These are phyloP conservation scores for Mycena rebaudengoi DNA, from an alignment of 768 basidiomycete species.

Conservation along the genomic window DNA sequence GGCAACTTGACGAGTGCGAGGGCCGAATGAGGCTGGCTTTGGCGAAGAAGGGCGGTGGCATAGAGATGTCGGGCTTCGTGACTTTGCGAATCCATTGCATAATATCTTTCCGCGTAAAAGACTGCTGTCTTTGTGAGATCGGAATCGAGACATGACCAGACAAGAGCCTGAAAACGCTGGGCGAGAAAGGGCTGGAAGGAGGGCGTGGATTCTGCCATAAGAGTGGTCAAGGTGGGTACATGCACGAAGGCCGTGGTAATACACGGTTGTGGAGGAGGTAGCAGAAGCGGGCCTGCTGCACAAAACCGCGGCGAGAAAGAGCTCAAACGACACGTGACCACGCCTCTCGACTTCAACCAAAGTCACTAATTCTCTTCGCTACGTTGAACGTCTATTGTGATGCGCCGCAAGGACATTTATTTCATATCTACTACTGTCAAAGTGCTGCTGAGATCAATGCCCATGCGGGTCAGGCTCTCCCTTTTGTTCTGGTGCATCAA, in stretches of 20 bases:
- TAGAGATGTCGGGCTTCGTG: slow-evolving; percentile 89
- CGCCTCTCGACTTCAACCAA: no score
- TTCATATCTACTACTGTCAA: not conserved
- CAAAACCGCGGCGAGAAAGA: no score
- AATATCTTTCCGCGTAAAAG: slow-evolving; percentile 91
- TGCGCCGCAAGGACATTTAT: not conserved
- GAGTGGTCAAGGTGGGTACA: slow-evolving; percentile 1
- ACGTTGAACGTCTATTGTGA: no score
- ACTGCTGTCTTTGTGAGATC: slow-evolving; percentile 82
- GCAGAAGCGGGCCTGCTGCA: not conserved
- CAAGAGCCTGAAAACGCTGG: slow-evolving; percentile 73
- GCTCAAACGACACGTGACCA: no score
- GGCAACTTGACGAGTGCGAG: slow-evolving; percentile 72
- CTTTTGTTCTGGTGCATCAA: slow-evolving; percentile 65
- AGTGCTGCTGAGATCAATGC: slow-evolving; percentile 53
- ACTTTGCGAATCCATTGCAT: slow-evolving; percentile 69
- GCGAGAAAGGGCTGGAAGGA: slow-evolving; percentile 50
- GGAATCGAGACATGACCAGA: slow-evolving; percentile 87
- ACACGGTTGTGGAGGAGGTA: no score
- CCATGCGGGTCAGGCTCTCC: slow-evolving; percentile 78
- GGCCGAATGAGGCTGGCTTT: slow-evolving; percentile 79
- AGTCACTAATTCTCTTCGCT: no score
- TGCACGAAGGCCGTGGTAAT: not conserved
- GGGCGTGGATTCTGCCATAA: slow-evolving; percentile 14
- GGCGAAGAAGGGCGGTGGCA: slow-evolving; percentile 76